Base-by-base conservation (phyloP, 495 filamentous ascomycete genomes). In the Aspergillus panamensis region DNA sequence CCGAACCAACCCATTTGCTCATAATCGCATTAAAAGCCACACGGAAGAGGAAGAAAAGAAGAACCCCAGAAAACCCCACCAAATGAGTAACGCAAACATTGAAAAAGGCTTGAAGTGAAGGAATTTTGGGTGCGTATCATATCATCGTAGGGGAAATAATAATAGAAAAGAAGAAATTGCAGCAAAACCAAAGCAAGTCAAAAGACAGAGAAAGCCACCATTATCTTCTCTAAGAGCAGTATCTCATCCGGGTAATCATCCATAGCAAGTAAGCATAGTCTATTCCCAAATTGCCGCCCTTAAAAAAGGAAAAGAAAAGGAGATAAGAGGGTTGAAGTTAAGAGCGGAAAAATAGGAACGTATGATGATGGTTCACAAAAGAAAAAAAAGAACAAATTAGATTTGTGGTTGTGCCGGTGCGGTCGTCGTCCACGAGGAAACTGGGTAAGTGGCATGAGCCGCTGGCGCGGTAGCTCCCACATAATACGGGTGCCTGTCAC, bases 381-480 rank as follows among this genome's bases (percentile, higher is more conserved):
- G 16, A 33, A 55, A 60, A 49, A 53, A 32, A 13, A 37, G 45
- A 53, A 33, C 9, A 35, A 20, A 60, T 73, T 63, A 78, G 25
- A 78, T 76, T 53, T 74, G 75, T 16, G 74, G 74, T 50, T 77
- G 75, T n/a, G 73, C 71, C 13, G 73, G 68, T 8, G 75, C 71
- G 19, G 74, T 69, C 6, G 75, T 77, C 32, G 73, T 72, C 74
- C 74, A 77, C 13, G 73, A 63, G 8, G 73, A 65, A 19, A 76
- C 67, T 6, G 73, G 70, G 48, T 78, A 78, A 42, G 66, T 69
- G 2, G 70, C 56, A 54, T 75, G 73, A 30, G 68, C 65, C 4
- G 67, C 61, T 4, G 69, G 66, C 3, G 64, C 51, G 0, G 67
- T 57, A 10, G 66, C 65, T 17, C 64, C 64, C 42, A 75, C 58